A percentile compares a stretch with the other conserved stretches of the same genome.
Evolutionary conservation across 257 asterid genomes (phyloP).

Genomic region (Solanum peruvianum): DNA sequence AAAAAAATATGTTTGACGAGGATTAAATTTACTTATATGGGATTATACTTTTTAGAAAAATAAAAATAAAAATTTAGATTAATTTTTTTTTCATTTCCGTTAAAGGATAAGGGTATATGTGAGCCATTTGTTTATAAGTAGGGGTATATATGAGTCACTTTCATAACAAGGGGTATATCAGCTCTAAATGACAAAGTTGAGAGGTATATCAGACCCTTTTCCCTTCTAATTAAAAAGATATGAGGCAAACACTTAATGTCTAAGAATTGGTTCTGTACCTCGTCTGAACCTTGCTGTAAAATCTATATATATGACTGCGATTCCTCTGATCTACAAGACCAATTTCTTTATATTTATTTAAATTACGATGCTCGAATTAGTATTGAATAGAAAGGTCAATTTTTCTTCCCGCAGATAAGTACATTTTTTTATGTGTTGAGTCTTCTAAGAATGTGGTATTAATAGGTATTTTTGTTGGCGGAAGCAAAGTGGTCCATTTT

Average conservation of each 20-base stretch:
- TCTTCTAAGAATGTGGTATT: not conserved
- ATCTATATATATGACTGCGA: not conserved
- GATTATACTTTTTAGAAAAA: too few species aligned
- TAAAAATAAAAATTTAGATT: too few species aligned
- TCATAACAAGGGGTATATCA: too few species aligned
- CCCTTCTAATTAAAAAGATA: not conserved
- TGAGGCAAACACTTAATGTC: not conserved
- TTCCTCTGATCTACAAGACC: not conserved
- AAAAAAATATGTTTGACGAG: too few species aligned
- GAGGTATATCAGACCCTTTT: too few species aligned
- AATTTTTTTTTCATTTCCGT: too few species aligned
- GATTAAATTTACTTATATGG: too few species aligned
- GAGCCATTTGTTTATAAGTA: too few species aligned
- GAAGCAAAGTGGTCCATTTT: slow-evolving; percentile 86
- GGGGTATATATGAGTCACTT: too few species aligned
- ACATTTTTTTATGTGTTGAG: not conserved
- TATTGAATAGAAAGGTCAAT: not conserved
- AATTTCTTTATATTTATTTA: not conserved
- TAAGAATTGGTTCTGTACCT: not conserved
- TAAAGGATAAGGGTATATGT: too few species aligned
- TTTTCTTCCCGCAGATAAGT: not conserved
- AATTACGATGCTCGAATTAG: not conserved
- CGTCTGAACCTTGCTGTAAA: not conserved
- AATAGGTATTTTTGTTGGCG: slow-evolving; percentile 81
- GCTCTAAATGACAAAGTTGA: too few species aligned